Evolutionary conservation across 108 stramenopile genomes (phyloP).

Genomic region (Discostella stelligeroides): DNA sequence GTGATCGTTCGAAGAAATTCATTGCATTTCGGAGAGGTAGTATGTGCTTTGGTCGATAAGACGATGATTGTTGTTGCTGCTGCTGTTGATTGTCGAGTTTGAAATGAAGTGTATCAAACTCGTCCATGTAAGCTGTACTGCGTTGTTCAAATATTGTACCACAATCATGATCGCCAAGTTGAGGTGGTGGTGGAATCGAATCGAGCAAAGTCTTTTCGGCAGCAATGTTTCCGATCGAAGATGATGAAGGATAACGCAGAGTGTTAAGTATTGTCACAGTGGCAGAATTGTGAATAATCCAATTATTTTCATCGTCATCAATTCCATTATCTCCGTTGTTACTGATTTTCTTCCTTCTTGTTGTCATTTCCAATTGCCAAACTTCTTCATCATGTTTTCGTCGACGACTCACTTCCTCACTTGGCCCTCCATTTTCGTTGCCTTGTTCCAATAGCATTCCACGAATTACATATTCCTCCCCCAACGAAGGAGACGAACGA

Average conservation of each 20-base stretch:
- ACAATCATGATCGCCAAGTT: not conserved
- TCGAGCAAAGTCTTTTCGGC: not conserved
- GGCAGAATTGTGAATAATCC: constrained; percentile 56
- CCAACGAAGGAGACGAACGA: constrained; percentile 57
- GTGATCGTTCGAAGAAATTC: constrained; percentile 71
- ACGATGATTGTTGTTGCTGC: not conserved
- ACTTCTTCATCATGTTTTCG: constrained; percentile 18
- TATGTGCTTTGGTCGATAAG: not conserved
- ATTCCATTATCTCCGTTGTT: not conserved
- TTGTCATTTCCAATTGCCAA: constrained; percentile 62
- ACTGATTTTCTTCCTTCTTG: not conserved
- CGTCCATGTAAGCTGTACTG: constrained; percentile 61
- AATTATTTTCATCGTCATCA: constrained; percentile 13
- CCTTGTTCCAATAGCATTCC: constrained; percentile 40
- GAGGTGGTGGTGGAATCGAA: not conserved
- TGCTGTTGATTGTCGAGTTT: not conserved
- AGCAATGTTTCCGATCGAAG: not conserved
- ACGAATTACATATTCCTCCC: constrained; percentile 56
- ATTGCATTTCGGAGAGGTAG: constrained; percentile 65
- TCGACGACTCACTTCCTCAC: not conserved
- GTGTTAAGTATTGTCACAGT: constrained; percentile 14
- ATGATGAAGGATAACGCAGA: not conserved
- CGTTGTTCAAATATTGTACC: constrained; percentile 13
- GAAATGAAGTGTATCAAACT: constrained; percentile 56
- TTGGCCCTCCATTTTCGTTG: not conserved